phyloP scores from a whole-genome alignment of 2,329 filamentous ascomycete genomes.

The Penicillium sp. region DNA sequence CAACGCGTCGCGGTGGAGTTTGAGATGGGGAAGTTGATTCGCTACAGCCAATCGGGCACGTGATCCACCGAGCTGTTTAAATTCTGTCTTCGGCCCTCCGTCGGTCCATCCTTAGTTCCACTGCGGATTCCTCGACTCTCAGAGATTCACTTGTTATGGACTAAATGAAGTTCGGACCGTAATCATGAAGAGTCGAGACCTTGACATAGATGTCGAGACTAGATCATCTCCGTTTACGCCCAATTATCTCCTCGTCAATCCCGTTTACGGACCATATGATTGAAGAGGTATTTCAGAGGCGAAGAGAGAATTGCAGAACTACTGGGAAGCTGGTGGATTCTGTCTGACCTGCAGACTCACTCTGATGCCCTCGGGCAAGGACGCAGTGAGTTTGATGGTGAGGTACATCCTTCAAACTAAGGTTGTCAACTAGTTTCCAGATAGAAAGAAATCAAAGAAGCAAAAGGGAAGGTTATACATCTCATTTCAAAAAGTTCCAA shows the following conservation, averaged over 20 bases:
- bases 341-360: conserved; percentile 14
- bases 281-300: conserved; percentile 91
- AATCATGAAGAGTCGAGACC: conserved; percentile 53
- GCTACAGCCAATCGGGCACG: neutral
- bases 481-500: neutral
- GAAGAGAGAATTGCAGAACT: conserved; percentile 63
- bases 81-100: neutral
- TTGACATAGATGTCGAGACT: conserved; percentile 45
- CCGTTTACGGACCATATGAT: conserved; percentile 49
- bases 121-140: conserved; percentile 29
- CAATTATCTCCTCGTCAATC: conserved; percentile 75
- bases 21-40: neutral
- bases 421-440: neutral
- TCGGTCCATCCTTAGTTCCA: conserved; percentile 37
- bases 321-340: conserved; percentile 10
- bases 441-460: neutral
- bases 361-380: conserved; percentile 12
- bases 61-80: neutral
- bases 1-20: neutral
- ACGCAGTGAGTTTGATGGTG: conserved; percentile 13
- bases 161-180: conserved; percentile 28
- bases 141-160: conserved; percentile 24
- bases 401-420: conserved; percentile 3
- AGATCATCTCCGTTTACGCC: conserved; percentile 53
- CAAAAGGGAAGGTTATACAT: neutral